phyloP scores from a whole-genome alignment of 139 green algal genomes.

The Nannochloris sp. region DNA sequence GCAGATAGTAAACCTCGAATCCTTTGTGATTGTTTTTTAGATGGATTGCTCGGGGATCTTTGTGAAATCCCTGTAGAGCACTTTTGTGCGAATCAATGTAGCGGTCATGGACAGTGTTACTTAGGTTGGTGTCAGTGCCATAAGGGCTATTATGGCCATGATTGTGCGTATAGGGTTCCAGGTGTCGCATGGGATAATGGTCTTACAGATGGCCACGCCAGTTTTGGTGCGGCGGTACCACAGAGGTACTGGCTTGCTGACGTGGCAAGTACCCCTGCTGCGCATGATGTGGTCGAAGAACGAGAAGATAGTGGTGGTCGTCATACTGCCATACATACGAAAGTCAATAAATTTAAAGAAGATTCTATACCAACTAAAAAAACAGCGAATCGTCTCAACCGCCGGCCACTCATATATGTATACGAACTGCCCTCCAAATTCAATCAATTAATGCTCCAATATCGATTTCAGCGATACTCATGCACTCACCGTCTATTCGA shows the following conservation, averaged over 20 bases:
- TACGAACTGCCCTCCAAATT: slow-evolving; percentile 43
- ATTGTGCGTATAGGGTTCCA: slow-evolving; percentile 35
- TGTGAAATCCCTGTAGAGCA: slow-evolving; percentile 25
- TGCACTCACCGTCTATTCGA: slow-evolving; percentile 6
- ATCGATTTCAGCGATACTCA: slow-evolving; percentile 7
- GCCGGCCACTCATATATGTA: slow-evolving; percentile 47
- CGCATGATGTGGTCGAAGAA: too few species aligned
- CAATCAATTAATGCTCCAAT: slow-evolving; percentile 40
- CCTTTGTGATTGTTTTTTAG: slow-evolving; percentile 13
- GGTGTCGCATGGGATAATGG: background rate
- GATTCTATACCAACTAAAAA: background rate
- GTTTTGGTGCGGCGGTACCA: background rate
- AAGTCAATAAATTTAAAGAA: background rate
- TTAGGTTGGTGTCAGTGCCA: slow-evolving; percentile 53
- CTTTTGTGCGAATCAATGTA: slow-evolving; percentile 47
- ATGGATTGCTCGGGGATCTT: slow-evolving; percentile 15
- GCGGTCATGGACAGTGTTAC: slow-evolving; percentile 38
- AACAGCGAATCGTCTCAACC: background rate
- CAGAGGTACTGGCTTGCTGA: background rate
- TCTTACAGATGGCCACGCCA: background rate
- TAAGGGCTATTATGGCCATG: slow-evolving; percentile 37
- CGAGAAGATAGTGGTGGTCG: too few species aligned
- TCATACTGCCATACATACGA: too few species aligned
- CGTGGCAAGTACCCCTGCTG: too few species aligned
- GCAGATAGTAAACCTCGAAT: slow-evolving; percentile 9